These are phyloP conservation scores for Parafenestella ontariensis DNA, from an alignment of 2,329 filamentous ascomycete species.

Conservation along the genomic window DNA sequence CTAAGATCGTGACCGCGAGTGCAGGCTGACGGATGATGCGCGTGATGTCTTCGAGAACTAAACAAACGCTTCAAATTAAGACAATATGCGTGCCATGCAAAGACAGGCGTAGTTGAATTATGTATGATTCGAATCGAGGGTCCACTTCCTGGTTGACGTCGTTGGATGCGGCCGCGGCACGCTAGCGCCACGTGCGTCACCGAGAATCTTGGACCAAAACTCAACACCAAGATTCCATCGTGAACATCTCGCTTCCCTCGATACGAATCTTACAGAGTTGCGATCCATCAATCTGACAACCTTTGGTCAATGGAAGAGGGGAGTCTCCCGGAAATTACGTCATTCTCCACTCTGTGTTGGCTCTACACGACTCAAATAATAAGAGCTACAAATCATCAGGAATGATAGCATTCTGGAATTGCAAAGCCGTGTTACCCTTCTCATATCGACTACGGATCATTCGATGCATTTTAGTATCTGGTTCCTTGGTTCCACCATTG, in stretches of 20 bases:
- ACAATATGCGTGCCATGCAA: not conserved
- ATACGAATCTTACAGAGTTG: not conserved
- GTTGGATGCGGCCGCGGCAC: slow-evolving; percentile 16
- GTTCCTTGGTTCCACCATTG: not conserved
- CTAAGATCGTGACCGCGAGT: not conserved
- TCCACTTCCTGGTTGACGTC: slow-evolving; percentile 14
- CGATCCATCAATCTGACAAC: too few relatives aligned
- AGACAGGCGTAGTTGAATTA: too few relatives aligned
- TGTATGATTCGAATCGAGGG: not conserved
- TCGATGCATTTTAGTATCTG: not conserved
- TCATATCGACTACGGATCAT: not conserved
- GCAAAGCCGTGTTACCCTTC: too few relatives aligned
- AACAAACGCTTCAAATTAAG: too few relatives aligned
- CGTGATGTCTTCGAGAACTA: not conserved
- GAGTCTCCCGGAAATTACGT: too few relatives aligned
- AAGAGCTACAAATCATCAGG: too few relatives aligned
- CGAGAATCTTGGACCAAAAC: not conserved
- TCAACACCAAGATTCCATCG: slow-evolving; percentile 2
- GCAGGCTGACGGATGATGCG: not conserved
- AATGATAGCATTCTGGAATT: too few relatives aligned
- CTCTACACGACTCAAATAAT: too few relatives aligned
- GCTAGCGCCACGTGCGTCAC: slow-evolving; percentile 25
- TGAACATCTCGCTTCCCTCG: not conserved
- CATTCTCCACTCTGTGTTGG: too few relatives aligned
- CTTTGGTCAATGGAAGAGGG: too few relatives aligned